Evolutionary conservation across 208 protist species (phyloP).

Genomic region (Trypanosoma theileri): DNA sequence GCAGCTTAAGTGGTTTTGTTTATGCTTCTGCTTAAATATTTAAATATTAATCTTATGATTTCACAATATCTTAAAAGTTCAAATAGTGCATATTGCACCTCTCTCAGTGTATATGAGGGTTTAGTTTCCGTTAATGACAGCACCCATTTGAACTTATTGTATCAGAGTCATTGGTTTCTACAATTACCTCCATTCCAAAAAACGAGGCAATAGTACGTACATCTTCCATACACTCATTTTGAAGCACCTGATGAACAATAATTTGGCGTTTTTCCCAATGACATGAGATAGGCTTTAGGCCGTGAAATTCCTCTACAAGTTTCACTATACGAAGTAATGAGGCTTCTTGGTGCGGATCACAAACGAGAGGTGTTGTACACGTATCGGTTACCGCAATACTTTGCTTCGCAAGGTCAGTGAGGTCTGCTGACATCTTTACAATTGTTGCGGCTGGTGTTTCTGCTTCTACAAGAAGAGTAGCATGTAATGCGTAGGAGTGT

Average conservation of each 20-base stretch:
- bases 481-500: slow-evolving; percentile 74
- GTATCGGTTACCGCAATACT: slow-evolving; percentile 59
- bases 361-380: slow-evolving; percentile 37
- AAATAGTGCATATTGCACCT: too few species aligned
- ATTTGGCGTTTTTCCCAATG: slow-evolving; percentile 61
- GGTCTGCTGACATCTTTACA: slow-evolving; percentile 32
- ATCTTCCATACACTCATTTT: slow-evolving; percentile 58
- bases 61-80: too few species aligned
- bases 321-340: slow-evolving; percentile 27
- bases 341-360: slow-evolving; percentile 15
- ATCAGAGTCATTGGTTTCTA: too few species aligned
- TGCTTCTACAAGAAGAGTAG: slow-evolving; percentile 63
- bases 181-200: slow-evolving; percentile 32
- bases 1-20: too few species aligned
- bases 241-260: slow-evolving; percentile 18
- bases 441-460: slow-evolving; percentile 39
- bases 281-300: slow-evolving; percentile 49
- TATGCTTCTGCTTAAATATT: too few species aligned
- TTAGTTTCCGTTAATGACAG: too few species aligned
- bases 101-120: too few species aligned
- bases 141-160: too few species aligned
- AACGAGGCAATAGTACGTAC: slow-evolving; percentile 54
- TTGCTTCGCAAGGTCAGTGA: slow-evolving; percentile 52
- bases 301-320: slow-evolving; percentile 50
- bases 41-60: too few species aligned